Evolutionary conservation across 805 yeast genomes (phyloP), one percentile per base, ranked within the genome.

Genomic region (Pichia heedii): DNA sequence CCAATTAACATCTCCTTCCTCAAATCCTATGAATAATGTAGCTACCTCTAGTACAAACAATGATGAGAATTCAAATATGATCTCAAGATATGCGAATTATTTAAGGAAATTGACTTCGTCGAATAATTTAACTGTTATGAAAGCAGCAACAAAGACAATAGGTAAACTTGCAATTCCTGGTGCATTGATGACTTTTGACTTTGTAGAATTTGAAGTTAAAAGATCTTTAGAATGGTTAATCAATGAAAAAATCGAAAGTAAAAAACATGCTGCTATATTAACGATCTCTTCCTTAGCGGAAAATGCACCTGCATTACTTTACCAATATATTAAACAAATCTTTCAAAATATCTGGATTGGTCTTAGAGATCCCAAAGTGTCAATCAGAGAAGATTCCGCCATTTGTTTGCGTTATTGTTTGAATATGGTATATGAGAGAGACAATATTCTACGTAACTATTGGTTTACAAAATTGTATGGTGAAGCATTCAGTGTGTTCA

Each of bases 151-250:
- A 0, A 73, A 73, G 42, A 86, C 96, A 0, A 69, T 93, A 50
- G 98, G 97, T 12, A 83, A 82, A 55, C 69, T 90, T 51, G 95
- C 97, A 0, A 77, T 80, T 6, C 90, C 95, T 0, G 95, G 95
- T 22, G 93, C 95, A 1, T 79, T 94, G 1, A 64, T 88, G 42
- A 86, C 96, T 0, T 88, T 94, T 1, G 96, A 88, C 40, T 83
- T 90, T 60, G 96, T 93, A 22, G 97, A 90, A 49, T 84, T 78
- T 54, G 96, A 90, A 60, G 93, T 93, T 9, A 85, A 83, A 56
- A 73, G 84, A 39, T 86, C 96, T 33, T 71, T 90, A 40, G 98
- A 93, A 61, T 83, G 96, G 90, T 72, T 90, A 21, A 84, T 86
- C 29, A 73, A 82, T n/a, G 95, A 88, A 49, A 81, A 86, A 50